These are phyloP conservation scores for Penicillium psychrosexuale DNA, from an alignment of 2,329 filamentous ascomycete genomes.

Conservation along the genomic window DNA sequence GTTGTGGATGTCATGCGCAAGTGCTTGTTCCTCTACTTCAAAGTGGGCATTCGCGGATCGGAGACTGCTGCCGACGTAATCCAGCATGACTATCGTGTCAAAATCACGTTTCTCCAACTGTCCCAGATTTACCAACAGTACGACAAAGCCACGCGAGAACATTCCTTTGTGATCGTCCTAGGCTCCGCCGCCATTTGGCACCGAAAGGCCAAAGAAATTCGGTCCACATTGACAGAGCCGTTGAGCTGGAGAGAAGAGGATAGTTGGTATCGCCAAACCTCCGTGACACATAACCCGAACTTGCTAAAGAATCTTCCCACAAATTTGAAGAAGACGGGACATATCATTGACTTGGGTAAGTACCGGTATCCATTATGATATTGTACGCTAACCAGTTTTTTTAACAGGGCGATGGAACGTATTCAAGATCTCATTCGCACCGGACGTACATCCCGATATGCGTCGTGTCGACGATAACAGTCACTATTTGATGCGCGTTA, in stretches of 20 bases:
- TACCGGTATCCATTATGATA: not conserved
- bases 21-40: conserved; percentile 48
- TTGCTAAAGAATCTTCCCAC: conserved; percentile 38
- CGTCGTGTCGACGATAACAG: conserved; percentile 12
- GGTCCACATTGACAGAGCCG: conserved; percentile 43
- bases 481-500: conserved; percentile 44
- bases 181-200: conserved; percentile 48
- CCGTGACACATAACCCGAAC: conserved; percentile 52
- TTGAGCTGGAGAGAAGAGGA: conserved; percentile 55
- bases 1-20: conserved; percentile 45
- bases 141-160: conserved; percentile 12
- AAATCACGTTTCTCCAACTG: conserved; percentile 47
- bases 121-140: conserved; percentile 36
- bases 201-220: conserved; percentile 35
- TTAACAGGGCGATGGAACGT: conserved; percentile 60
- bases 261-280: conserved; percentile 63
- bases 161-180: conserved; percentile 40
- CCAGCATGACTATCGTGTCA: conserved; percentile 41
- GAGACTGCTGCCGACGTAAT: not conserved
- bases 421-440: conserved; percentile 52
- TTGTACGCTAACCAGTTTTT: conserved; percentile 6
- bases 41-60: conserved; percentile 27
- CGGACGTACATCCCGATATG: conserved; percentile 7
- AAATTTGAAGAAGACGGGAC: conserved; percentile 48
- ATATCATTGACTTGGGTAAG: conserved; percentile 60